Evolutionary conservation across 2,329 filamentous ascomycete species (phyloP).

Genomic region (Plectosphaerella sp.): DNA sequence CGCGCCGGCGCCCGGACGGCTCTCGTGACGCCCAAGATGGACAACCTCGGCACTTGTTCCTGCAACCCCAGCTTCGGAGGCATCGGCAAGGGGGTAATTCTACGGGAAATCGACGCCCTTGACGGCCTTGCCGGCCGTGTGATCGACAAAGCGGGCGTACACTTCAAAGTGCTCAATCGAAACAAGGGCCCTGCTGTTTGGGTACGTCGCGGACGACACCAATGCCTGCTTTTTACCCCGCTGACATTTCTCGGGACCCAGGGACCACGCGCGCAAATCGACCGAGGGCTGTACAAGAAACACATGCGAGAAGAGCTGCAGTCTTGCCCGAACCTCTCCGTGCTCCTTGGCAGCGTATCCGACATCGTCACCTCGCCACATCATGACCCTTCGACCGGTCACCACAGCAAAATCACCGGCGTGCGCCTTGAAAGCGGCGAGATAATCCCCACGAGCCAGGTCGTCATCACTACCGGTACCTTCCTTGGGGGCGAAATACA

Average conservation of each 20-base stretch:
- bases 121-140: constrained; percentile 85
- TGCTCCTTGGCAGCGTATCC: constrained; percentile 83
- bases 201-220: constrained; percentile 35
- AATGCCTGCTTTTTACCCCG: not conserved
- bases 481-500: constrained; percentile 96
- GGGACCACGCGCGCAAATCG: constrained; percentile 93
- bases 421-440: constrained; percentile 85
- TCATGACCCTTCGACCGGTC: constrained; percentile 29
- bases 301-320: constrained; percentile 87
- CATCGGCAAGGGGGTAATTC: constrained; percentile 96
- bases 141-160: constrained; percentile 91
- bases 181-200: constrained; percentile 94
- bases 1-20: constrained; percentile 84
- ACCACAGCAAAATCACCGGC: constrained; percentile 61
- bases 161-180: constrained; percentile 84
- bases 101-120: constrained; percentile 90
- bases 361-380: constrained; percentile 76
- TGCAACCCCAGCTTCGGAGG: constrained; percentile 97
- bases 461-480: constrained; percentile 94
- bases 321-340: constrained; percentile 70
- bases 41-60: constrained; percentile 91
- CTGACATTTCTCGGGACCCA: constrained; percentile 15
- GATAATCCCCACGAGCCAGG: constrained; percentile 71
- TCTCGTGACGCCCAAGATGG: constrained; percentile 79
- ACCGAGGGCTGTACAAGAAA: constrained; percentile 80